These are phyloP conservation scores for Backusella australiensis DNA, from an alignment of 192 early-diverging fungal genomes.

Conservation along the genomic window DNA sequence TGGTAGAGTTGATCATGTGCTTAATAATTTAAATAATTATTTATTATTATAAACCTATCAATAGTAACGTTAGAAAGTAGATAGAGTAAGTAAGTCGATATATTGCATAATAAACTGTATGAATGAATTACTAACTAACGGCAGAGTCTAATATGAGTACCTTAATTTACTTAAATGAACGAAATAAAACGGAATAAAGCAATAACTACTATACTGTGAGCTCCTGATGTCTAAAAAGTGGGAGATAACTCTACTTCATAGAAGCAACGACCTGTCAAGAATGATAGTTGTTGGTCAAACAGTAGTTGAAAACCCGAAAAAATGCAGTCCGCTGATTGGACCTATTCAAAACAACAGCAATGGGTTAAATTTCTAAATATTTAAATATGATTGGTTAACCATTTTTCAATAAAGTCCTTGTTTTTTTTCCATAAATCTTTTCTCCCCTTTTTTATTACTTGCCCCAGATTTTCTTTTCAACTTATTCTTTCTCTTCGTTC, in stretches of 20 bases:
- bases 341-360: background rate
- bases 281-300: background rate
- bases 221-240: no score
- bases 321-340: background rate
- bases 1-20: background rate
- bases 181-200: background rate
- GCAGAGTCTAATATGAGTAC: background rate
- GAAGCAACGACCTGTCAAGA: background rate
- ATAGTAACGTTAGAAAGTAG: background rate
- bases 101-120: background rate
- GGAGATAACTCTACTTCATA: background rate
- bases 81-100: background rate
- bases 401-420: background rate
- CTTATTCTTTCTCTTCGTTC: background rate
- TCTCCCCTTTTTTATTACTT: background rate
- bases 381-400: background rate
- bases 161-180: background rate
- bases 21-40: background rate
- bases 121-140: background rate
- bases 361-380: background rate
- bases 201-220: no score
- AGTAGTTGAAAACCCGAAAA: background rate
- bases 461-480: slow-evolving; percentile 1
- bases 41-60: background rate
- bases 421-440: background rate